Evolutionary conservation across 208 protist genomes (phyloP), one percentile per base, ranked within the genome.

Genomic region (Acanthamoeba royreba): DNA sequence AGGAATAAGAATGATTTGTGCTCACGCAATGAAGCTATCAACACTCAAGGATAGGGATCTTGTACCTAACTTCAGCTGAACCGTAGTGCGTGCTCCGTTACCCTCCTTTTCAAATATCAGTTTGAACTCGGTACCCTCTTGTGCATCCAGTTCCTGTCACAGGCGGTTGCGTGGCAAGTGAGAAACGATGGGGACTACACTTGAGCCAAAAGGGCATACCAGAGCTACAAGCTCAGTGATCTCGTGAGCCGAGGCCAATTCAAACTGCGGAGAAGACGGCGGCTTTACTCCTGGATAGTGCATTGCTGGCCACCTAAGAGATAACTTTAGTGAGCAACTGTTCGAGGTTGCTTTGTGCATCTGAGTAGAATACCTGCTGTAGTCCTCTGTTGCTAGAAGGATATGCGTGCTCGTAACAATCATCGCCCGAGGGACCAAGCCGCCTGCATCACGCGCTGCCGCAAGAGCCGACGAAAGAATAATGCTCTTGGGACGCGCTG

Each of bases 381-480:
- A 89, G 52, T 89, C 81, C 22, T 89, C 81, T 3, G 45, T 89
- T n/a, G 49, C 52, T 4, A 89, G 81, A 9, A 89, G 8, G 52
- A 89, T 55, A 33, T 89, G 81, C 33, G 45, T 66, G 81, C 52
- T 63, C 22, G 81, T 89, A 35, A 89, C 43, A 40, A 89, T 89
- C 49, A 89, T 35, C 0, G 81, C 52, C n/a, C 81, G 45, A 33
- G 49, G 55, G 22, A 89, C 35, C 42, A 35, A 53, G 2, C 81
- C 52, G 4, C 35, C 49, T 77, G 11, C 46, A 52, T 40, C 72
- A 19, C 72, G 72, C 25, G 42, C 35, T 17, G 42, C 72, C 42
- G 22, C 25, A n/a, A 83, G 72, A 43, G 72, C 17, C 25, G 72
- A 83, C 9, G 52, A 45, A 25, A 66, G 81, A 0, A 89, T 43